Evolutionary conservation across 495 filamentous ascomycete species (phyloP).

Genomic region (Penicillium parvum): DNA sequence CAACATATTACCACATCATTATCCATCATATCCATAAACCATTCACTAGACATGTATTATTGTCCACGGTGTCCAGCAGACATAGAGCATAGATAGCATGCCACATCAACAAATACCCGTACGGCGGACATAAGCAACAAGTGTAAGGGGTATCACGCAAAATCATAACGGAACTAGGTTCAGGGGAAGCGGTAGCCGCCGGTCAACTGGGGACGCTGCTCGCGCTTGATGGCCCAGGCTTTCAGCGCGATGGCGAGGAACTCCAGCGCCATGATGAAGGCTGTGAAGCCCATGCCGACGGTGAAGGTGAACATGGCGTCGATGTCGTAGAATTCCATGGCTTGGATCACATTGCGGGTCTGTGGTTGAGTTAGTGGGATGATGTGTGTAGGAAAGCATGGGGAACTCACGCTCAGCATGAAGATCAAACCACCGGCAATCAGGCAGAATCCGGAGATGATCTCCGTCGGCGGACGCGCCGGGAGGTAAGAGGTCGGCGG

Average conservation of each 20-base stretch:
- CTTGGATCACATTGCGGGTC: slow-evolving; percentile 66
- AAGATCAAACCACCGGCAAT: slow-evolving; percentile 86
- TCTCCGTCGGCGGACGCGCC: slow-evolving; percentile 84
- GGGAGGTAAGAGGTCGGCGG: slow-evolving; percentile 84
- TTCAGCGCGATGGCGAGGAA: slow-evolving; percentile 78
- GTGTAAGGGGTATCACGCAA: slow-evolving; percentile 24
- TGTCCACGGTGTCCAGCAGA: background rate
- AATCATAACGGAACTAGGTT: slow-evolving; percentile 2
- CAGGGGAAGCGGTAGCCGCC: slow-evolving; percentile 18
- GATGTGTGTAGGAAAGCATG: background rate
- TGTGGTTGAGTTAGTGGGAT: slow-evolving; percentile 22
- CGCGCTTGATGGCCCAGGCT: slow-evolving; percentile 74
- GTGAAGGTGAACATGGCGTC: slow-evolving; percentile 94
- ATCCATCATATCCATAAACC: background rate
- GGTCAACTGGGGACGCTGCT: slow-evolving; percentile 35
- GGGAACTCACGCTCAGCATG: slow-evolving; percentile 75
- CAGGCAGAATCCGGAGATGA: slow-evolving; percentile 80
- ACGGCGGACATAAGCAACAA: slow-evolving; percentile 1
- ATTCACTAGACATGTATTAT: background rate
- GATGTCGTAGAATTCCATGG: slow-evolving; percentile 69
- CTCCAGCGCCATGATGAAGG: slow-evolving; percentile 82
- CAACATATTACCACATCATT: no score
- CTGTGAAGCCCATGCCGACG: slow-evolving; percentile 77
- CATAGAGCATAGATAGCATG: no score
- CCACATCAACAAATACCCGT: background rate